Evolutionary conservation across 2,329 filamentous ascomycete species (phyloP), one percentile per base, ranked within the genome.

Genomic region (Conoideocrella luteorostrata): DNA sequence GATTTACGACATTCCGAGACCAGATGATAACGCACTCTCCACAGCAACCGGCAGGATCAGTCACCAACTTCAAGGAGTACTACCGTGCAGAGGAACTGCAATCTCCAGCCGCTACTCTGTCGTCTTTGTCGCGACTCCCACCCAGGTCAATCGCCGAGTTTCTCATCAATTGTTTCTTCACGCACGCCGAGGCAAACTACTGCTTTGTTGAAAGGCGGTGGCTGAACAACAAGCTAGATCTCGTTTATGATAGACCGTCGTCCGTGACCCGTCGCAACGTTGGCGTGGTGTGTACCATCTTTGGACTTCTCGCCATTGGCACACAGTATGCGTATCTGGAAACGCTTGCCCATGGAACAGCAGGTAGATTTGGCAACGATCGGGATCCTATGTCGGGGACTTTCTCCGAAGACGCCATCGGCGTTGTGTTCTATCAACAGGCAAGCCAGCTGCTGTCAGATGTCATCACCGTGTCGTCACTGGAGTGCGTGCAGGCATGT

Each of bases 401-500:
- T n/a, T 63, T 64, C 30, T 72, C 71, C 0, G 73, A 77, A 47
- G 72, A 77, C 43, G 70, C 74, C 20, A 67, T 77, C 1, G 75
- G 75, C 4, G 62, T 76, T 6, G 71, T 71, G 20, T 77, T 79
- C 47, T 79, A 80, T 49, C 72, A 77, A 43, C 71, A 72, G 50
- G 75, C 75, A 0, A 71, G 69, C 21, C 73, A 70, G 49, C 60
- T 79, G 3, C 60, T 79, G 2, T 72, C 75, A 2, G 76, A 79
- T 45, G 70, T 78, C 29, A 78, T 80, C 43, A 72, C 74, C 1
- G 69, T 71, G 6, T 71, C 73, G 1, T 78, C 75, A 2, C 62
- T 78, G 10, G 70, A 77, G 50, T 78, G 75, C 48, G 75, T 79
- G 0, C 76, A 80, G 52, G 76, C 74, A 1, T 78, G 73, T 44